Evolutionary conservation across 164 flowering plant genomes (phyloP).

Genomic region (Vitis rotundifolia): DNA sequence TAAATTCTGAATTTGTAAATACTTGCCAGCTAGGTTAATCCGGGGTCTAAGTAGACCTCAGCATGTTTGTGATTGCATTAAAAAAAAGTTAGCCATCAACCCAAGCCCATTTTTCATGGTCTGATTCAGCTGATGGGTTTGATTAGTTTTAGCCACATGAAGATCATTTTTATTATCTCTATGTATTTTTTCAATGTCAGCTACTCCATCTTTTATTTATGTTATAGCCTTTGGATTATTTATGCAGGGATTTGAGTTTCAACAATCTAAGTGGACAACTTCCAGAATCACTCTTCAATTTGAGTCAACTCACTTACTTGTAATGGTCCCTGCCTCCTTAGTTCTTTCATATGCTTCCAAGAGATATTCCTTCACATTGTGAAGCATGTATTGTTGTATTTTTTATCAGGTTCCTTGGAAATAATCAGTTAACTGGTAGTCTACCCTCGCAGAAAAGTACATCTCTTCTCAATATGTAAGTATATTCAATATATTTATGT

Average conservation of each 20-base stretch:
- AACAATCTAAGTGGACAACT: constrained; percentile 7
- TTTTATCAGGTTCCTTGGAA: constrained; percentile 77
- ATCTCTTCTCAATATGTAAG: constrained; percentile 50
- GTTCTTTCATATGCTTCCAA: not conserved
- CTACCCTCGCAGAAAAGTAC: constrained; percentile 51
- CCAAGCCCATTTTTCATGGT: no score
- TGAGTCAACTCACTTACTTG: not conserved
- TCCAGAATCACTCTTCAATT: constrained; percentile 11
- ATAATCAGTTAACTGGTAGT: constrained; percentile 59
- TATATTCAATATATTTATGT: no score
- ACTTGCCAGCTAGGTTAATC: no score
- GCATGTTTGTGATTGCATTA: no score
- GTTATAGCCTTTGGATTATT: not conserved
- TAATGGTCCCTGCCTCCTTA: constrained; percentile 24
- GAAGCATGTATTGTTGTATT: not conserved
- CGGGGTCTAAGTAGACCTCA: no score
- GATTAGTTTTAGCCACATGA: no score
- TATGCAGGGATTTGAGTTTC: constrained; percentile 23
- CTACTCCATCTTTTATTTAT: not conserved
- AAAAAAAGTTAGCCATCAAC: no score
- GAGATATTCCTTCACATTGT: not conserved
- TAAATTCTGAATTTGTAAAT: no score
- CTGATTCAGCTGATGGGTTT: no score
- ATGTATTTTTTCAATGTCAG: no score
- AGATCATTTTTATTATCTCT: no score